These are phyloP conservation scores for Rutstroemia sp. DNA, from an alignment of 2,329 filamentous ascomycete genomes.

Conservation along the genomic window DNA sequence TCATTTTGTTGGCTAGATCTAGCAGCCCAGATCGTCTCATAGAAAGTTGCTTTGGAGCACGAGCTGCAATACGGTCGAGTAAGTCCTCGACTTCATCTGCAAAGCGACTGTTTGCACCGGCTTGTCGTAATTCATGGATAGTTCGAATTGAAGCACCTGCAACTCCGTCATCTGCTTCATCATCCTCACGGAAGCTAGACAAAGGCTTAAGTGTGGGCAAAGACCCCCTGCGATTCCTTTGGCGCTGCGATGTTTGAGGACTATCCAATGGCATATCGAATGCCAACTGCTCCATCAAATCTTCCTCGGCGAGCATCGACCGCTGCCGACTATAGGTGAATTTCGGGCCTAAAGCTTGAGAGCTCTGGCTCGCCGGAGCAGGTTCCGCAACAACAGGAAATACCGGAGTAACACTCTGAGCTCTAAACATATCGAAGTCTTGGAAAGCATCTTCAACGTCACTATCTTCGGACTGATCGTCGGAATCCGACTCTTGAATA, in stretches of 20 bases:
- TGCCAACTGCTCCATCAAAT: constrained; percentile 26
- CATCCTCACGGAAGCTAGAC: constrained; percentile 25
- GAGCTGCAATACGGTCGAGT: constrained; percentile 50
- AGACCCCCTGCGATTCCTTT: constrained; percentile 20
- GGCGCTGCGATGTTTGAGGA: constrained; percentile 11
- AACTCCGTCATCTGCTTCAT: constrained; percentile 22
- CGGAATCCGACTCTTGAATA: constrained; percentile 6
- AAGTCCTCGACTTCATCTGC: constrained; percentile 60
- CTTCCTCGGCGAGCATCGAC: constrained; percentile 29
- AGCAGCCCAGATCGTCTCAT: constrained; percentile 51
- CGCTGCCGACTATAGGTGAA: constrained; percentile 29
- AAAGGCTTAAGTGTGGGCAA: constrained; percentile 23
- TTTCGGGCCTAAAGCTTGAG: constrained; percentile 25
- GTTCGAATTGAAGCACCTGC: constrained; percentile 44
- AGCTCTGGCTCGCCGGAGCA: constrained; percentile 19
- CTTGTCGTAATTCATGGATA: constrained; percentile 58
- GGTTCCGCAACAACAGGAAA: background rate
- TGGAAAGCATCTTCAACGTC: constrained; percentile 5
- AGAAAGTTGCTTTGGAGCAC: constrained; percentile 39
- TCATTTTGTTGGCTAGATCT: constrained; percentile 52
- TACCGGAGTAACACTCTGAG: constrained; percentile 15
- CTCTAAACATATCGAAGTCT: constrained; percentile 8
- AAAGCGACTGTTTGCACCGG: constrained; percentile 59
- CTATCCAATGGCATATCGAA: constrained; percentile 24
- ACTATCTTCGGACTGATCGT: constrained; percentile 7